Conservation (phyloP, 805 yeast genomes). For the Candida orba region DNA sequence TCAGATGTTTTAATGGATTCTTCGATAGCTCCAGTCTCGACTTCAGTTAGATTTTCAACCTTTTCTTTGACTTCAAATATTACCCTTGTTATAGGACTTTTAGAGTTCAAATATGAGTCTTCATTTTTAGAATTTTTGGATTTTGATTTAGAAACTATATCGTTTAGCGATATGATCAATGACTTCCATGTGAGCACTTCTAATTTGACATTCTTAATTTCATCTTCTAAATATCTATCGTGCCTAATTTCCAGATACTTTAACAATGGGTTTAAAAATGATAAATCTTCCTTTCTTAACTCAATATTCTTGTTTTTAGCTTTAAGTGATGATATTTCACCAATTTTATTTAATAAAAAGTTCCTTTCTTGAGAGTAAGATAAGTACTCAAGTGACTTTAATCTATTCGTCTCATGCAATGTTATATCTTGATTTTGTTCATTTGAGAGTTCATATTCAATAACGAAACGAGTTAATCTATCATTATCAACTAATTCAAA, state of each 20-base stretch:
- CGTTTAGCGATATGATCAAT: conserved; percentile 20
- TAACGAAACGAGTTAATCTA: conserved; percentile 44
- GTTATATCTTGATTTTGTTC: conserved; percentile 35
- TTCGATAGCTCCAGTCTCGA: background rate
- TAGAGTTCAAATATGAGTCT: conserved; percentile 48
- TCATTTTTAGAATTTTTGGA: conserved; percentile 26
- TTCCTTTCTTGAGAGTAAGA: conserved; percentile 10
- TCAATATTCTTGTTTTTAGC: background rate
- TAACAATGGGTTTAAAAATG: conserved; percentile 15
- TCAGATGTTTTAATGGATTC: background rate
- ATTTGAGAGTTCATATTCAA: conserved; percentile 52
- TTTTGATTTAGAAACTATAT: conserved; percentile 30
- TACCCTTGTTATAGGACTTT: conserved; percentile 40
- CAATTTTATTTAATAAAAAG: conserved; percentile 4
- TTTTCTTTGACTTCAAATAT: conserved; percentile 13
- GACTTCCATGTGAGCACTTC: conserved; percentile 25
- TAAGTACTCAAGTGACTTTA: conserved; percentile 6
- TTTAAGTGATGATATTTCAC: background rate
- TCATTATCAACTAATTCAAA: conserved; percentile 41
- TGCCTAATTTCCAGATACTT: conserved; percentile 6
- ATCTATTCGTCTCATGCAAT: conserved; percentile 18
- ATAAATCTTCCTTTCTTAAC: background rate
- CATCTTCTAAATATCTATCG: conserved; percentile 7
- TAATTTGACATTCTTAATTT: conserved; percentile 8
- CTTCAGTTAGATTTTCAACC: background rate